Base-by-base conservation (phyloP, 2,329 filamentous ascomycete genomes). In the Domatiomyces globalis region DNA sequence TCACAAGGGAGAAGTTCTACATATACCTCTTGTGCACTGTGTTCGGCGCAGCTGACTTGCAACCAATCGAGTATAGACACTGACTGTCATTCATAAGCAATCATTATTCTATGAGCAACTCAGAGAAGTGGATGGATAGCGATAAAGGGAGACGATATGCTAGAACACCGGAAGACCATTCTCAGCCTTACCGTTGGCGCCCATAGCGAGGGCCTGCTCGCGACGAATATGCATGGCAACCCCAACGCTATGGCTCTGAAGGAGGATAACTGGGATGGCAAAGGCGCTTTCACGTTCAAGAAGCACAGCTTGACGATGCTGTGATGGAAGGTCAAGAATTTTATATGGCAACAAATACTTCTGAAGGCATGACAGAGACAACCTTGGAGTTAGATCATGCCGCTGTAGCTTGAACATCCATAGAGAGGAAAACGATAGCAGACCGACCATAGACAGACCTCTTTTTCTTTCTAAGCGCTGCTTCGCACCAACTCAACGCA, bases 281-380 rank as follows among this genome's bases (percentile, higher is more conserved):
- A 78, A 1, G 33, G 50, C n/a, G 65, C 68, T 44, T 87, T 78
- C 61, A 75, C 68, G 1, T 89, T 89, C 66, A 71, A 74, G 1
- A 86, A 80, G 69, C 78, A 83, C 63, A 85, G 82, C 2, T 73
- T 88, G 46, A 86, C 81, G 2, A 67, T 88, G 66, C 63, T 88
- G 60, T 71, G 74, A 57, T 78, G 75, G 74, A 74, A 74, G 62
- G 56, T n/a, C n/a, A n/a, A n/a, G n/a, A n/a, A n/a, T n/a, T 60
- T 20, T 62, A 61, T 6, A 25, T 25, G 22, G 22, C 22, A 25
- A 25, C 22, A 25, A 25, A 25, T 57, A 55, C 50, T 25, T 39
- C 9, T 25, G 22, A 25, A 25, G 22, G 3, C 6, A 25, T 3
- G 22, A 25, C 22, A 25, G 22, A 25, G 22, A 25, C 22, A 25